Percentiles rank a stretch among this genome's conserved stretches.
Evolutionary conservation across 2,329 filamentous ascomycete genomes (phyloP).

Genomic region (Metarhizium rileyi): DNA sequence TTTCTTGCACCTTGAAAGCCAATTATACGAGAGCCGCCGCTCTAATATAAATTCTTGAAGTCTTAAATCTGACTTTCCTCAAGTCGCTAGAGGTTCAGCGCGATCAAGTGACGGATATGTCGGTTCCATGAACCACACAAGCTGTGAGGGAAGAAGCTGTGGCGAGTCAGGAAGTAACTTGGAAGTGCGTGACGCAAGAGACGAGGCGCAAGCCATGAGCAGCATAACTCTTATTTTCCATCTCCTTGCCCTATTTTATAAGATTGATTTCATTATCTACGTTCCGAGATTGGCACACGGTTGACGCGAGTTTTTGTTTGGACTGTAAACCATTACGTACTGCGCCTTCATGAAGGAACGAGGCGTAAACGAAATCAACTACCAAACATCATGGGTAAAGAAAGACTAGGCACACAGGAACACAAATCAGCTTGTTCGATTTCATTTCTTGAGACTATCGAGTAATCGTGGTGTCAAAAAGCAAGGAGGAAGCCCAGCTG

Average conservation of each 20-base stretch:
- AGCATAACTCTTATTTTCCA: conserved; percentile 6
- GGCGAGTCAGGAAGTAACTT: conserved; percentile 5
- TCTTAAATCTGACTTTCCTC: conserved; percentile 6
- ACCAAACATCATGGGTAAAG: background rate
- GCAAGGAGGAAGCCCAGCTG: too few species aligned
- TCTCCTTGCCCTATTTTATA: conserved; percentile 4
- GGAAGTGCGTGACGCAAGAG: background rate
- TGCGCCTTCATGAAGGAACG: background rate
- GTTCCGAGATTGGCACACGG: conserved; percentile 3
- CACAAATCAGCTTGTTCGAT: too few species aligned
- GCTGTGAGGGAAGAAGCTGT: conserved; percentile 2
- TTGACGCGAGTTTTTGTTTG: conserved; percentile 7
- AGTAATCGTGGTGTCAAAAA: too few species aligned
- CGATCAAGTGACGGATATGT: conserved; percentile 5
- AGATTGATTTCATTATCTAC: conserved; percentile 7
- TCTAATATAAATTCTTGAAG: background rate
- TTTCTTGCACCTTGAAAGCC: too few species aligned
- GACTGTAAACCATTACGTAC: background rate
- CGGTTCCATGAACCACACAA: conserved; percentile 7
- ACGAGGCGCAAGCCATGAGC: background rate
- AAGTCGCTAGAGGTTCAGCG: background rate
- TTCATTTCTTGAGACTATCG: too few species aligned
- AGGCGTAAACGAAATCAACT: too few species aligned
- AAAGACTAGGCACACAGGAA: too few species aligned
- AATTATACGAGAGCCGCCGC: background rate